Evolutionary conservation across 2,329 filamentous ascomycete genomes (phyloP).

Genomic region (Orbilia ellipsospora): DNA sequence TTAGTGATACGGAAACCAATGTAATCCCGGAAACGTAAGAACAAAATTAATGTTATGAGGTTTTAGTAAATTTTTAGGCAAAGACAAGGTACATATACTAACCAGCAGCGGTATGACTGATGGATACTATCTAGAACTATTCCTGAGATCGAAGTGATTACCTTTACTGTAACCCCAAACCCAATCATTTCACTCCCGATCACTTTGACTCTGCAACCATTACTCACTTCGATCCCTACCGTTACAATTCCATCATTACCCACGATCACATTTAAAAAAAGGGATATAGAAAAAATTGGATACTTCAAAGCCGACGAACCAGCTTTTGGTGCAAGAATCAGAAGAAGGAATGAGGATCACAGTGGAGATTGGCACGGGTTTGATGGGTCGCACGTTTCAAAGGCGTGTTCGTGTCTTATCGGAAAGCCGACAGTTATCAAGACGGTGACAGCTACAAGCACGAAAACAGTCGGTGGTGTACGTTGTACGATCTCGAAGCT

Average conservation of each 20-base stretch:
- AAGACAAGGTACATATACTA: background rate
- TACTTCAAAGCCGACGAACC: conserved; percentile 12
- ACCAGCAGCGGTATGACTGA: background rate
- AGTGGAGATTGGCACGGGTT: conserved; percentile 14
- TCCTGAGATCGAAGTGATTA: conserved; percentile 4
- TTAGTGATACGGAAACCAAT: conserved; percentile 8
- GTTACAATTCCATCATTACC: conserved; percentile 11
- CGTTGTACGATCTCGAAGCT: background rate
- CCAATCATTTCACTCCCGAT: conserved; percentile 18
- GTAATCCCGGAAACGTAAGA: conserved; percentile 8
- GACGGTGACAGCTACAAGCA: conserved; percentile 9
- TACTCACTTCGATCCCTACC: conserved; percentile 15
- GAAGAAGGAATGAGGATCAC: conserved; percentile 5
- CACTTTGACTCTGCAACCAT: conserved; percentile 1
- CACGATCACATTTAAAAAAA: background rate
- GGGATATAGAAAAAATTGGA: background rate
- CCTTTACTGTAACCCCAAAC: conserved; percentile 15
- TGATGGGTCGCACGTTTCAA: conserved; percentile 22
- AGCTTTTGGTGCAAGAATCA: conserved; percentile 3
- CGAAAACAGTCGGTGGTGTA: conserved; percentile 3
- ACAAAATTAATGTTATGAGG: background rate
- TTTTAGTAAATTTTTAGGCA: no score
- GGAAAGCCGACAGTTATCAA: conserved; percentile 5
- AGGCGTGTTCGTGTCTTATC: conserved; percentile 19
- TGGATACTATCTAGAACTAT: background rate